Base-by-base conservation (phyloP, 2,329 filamentous ascomycete species). In the Penicillium sp. region DNA sequence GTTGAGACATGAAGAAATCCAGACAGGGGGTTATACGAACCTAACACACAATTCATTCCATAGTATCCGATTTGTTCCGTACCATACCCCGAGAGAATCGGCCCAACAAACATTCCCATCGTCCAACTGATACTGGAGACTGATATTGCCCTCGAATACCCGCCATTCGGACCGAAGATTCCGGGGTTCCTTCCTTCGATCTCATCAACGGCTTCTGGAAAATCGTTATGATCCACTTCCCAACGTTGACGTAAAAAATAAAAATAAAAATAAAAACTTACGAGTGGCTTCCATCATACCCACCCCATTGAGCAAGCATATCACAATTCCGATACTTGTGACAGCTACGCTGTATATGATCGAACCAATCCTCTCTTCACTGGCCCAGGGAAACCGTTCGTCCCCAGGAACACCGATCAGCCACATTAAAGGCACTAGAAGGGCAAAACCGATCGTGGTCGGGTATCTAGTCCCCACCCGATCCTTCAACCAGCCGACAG, bases 401-500 rank as follows among this genome's bases (percentile, higher is more conserved):
- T 72, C 61, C 8, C 71, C 71, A 0, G 71, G 66, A 12, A 69
- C 55, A 1, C 70, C 71, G 0, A 70, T 53, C 13, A 72, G 29
- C 67, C 68, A 72, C 36, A 73, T 38, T 10, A 68, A 55, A 10
- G 66, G 57, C 4, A 63, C 64, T 6, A 72, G 50, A 1, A 59
- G 33, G 3, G 67, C 27, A 35, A 68, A 73, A 0, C 70, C 70
- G 15, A 67, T 44, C 10, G 65, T 63, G 19, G 62, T 66, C 6
- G 69, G 62, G 35, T 63, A 52, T 19, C 65, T 65, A 1, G 64
- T 69, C 4, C 69, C 70, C 23, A 66, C 55, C 10, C 58, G 58
- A 49, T 70, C 64, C 25, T 70, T 69, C 48, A 80, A 64, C 73
- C 75, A 77, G 13, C 83, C 86, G 1, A 85, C 79, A 0, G 86